Conservation (phyloP, 2,329 filamentous ascomycete species). For the Diplodia seriata region DNA sequence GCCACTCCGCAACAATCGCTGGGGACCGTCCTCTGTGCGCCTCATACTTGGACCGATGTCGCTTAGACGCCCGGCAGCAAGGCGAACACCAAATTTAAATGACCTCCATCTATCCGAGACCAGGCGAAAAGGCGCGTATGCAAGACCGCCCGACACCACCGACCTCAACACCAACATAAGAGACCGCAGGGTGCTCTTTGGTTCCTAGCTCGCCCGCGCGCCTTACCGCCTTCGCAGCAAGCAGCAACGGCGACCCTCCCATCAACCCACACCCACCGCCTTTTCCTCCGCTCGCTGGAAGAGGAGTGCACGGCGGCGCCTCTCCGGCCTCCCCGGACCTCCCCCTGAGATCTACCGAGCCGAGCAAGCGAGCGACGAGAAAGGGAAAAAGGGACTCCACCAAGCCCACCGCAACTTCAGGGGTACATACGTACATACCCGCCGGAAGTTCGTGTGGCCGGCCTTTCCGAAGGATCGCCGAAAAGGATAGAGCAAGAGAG, state of each 20-base stretch:
- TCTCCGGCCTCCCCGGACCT: neutral
- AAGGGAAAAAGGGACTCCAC: neutral
- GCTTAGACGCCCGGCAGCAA: neutral
- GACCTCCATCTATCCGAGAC: neutral
- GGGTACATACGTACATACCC: no score
- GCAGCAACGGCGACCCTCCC: neutral
- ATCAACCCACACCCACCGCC: neutral
- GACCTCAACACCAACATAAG: neutral
- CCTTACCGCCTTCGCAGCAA: neutral
- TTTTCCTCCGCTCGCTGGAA: neutral
- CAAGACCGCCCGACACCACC: neutral
- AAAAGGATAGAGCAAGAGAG: constrained; percentile 3
- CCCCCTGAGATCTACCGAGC: constrained; percentile 15
- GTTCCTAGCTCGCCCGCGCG: neutral
- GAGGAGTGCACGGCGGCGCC: neutral
- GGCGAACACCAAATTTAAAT: neutral
- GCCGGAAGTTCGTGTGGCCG: neutral
- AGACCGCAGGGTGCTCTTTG: neutral
- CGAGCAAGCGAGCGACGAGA: constrained; percentile 10
- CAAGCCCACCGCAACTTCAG: constrained; percentile 4
- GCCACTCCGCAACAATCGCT: neutral
- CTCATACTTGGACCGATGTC: neutral
- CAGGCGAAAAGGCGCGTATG: neutral
- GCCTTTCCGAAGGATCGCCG: constrained; percentile 19
- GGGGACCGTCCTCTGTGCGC: neutral